Base-by-base conservation (phyloP, 1,284 basidiomycete species). In the Porogramme epimiltina region DNA sequence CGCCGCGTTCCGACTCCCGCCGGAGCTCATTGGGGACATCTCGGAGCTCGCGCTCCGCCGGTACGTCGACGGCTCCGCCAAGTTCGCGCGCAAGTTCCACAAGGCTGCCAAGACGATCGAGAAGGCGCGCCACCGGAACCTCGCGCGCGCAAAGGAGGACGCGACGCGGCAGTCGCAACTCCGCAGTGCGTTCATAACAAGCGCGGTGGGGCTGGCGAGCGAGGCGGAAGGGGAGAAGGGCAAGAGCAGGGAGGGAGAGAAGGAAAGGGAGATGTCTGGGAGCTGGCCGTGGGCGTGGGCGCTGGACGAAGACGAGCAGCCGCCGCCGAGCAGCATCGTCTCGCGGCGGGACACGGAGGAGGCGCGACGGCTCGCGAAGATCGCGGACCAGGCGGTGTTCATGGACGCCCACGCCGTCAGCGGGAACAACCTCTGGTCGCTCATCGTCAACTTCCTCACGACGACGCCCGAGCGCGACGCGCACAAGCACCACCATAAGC, bases 241-340 rank as follows among this genome's bases (percentile, higher is more conserved):
- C 16, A 16, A 33, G 15, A 22, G 16, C 70, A 25, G 67, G 49
- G 79, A 77, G 64, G 79, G 83, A 59, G 75, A 73, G 49, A 79
- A 77, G 64, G 79, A 83, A 59, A 75, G 73, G n/a, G 56, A 80
- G 25, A 63, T 76, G 5, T 72, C 75, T 5, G 80, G 75, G 20
- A 77, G 75, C 57, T 87, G 82, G 85, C 77, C 73, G 42, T 90
- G 86, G 83, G 82, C 85, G 16, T 93, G 86, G 90, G 85, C 82
- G 19, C 66, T 91, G 49, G 85, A 89, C 58, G 77, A 71, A n/a
- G 76, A 84, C 46, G 91, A 93, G 68, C 74, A 75, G 24, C 91
- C 91, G 5, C 91, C 91, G 8, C 85, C 91, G 3, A 89, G 87
- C 60, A 91, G 89, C 55, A 90, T 93, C 59, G 87, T 88, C 26